Evolutionary conservation across 2,329 filamentous ascomycete genomes (phyloP).

Genomic region (Pseudogymnoascus sp.): DNA sequence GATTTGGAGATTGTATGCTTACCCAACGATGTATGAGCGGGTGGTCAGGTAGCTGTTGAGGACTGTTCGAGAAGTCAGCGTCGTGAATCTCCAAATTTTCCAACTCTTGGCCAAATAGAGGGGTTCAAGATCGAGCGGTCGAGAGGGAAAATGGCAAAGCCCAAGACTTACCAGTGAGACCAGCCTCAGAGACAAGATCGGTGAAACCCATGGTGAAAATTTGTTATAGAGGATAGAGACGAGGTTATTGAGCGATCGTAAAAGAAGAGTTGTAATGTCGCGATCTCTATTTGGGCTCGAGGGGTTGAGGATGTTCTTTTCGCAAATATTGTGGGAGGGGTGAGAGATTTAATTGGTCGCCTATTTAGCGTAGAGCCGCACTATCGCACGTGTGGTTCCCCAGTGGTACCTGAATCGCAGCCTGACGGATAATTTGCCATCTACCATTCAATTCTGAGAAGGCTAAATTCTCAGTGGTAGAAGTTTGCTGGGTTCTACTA

Average conservation of each 20-base stretch:
- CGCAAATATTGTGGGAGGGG: slow-evolving; percentile 8
- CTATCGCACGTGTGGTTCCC: background rate
- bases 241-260: slow-evolving; percentile 8
- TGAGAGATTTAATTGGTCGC: slow-evolving; percentile 10
- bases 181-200: slow-evolving; percentile 59
- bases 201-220: slow-evolving; percentile 55
- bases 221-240: background rate
- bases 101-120: slow-evolving; percentile 11
- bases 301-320: slow-evolving; percentile 1
- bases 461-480: background rate
- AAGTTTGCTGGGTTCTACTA: background rate
- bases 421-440: slow-evolving; percentile 3
- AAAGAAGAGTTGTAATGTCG: slow-evolving; percentile 1
- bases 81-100: slow-evolving; percentile 11
- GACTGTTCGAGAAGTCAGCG: slow-evolving; percentile 40
- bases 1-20: slow-evolving; percentile 37
- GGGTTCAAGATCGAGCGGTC: slow-evolving; percentile 8
- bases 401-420: slow-evolving; percentile 9
- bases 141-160: slow-evolving; percentile 6
- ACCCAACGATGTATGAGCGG: slow-evolving; percentile 78
- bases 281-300: slow-evolving; percentile 8
- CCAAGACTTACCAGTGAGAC: slow-evolving; percentile 44
- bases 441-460: background rate
- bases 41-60: slow-evolving; percentile 68
- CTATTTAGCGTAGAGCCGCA: slow-evolving; percentile 4